Conservation (phyloP, 345 rosid species). For the Eucalyptus leucophloia region DNA sequence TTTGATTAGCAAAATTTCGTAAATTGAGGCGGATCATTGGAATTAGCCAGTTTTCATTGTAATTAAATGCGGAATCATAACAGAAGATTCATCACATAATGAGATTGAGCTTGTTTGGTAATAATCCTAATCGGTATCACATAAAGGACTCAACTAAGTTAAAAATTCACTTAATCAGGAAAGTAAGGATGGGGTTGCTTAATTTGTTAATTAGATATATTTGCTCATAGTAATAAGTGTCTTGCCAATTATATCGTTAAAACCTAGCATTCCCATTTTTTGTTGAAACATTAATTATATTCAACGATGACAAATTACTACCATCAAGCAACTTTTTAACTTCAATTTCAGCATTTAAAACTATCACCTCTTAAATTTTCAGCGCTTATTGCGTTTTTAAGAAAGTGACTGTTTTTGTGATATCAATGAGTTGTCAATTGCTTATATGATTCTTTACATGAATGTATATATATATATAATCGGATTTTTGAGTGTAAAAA, state of each 20-base stretch:
- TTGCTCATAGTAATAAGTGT: neutral
- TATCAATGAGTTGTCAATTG: rapidly evolving
- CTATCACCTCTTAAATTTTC: neutral
- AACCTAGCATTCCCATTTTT: neutral
- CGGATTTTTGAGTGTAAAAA: neutral
- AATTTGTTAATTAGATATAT: neutral
- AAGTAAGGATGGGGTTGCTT: neutral
- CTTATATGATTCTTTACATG: too few relatives aligned
- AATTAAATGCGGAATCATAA: neutral
- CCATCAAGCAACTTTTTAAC: neutral
- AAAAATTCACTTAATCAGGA: neutral
- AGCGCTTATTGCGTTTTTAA: neutral
- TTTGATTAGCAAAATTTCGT: neutral
- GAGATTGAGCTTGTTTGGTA: neutral
- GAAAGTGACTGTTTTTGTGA: rapidly evolving
- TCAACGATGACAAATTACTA: neutral
- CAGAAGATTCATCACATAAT: neutral
- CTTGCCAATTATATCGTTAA: neutral
- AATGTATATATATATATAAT: neutral
- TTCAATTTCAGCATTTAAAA: neutral
- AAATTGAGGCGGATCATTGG: neutral
- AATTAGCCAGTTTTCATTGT: neutral
- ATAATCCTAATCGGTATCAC: neutral
- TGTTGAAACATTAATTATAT: neutral
- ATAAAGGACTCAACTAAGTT: neutral